Evolutionary conservation across 441 rosid species (phyloP), one percentile per base, ranked within the genome.

Genomic region (Croton setiger): DNA sequence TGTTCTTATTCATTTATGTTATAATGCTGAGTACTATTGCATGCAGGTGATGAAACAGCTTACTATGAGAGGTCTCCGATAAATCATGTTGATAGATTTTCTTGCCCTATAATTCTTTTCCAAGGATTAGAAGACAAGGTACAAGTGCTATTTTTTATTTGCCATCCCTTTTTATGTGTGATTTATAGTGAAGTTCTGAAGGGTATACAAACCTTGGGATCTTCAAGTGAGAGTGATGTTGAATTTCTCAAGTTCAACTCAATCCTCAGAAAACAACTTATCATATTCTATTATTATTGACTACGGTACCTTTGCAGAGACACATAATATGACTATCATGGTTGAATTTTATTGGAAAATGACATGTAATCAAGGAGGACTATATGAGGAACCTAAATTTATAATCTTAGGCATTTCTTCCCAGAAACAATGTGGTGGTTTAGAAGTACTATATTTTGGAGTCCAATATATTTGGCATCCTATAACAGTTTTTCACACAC

Each of bases 61-160:
- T 87, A 71, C 79, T 83, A 72, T 44, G 90, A 92, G 75, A 87
- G 95, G 69, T 86, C 98, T 20, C 97, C 97, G 27, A 85, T 92
- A 74, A 90, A 92, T 81, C 88, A 71, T 62, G 96, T 89, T 1
- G 87, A 90, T 64, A 82, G 74, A 72, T 89, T 90, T 81, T 90
- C 95, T 68, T 89, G 99, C 81, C 99, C 97, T 74, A 84, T 86
- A 72, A 92, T 95, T 84, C 82, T 90, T 52, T 90, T 95, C 79
- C 97, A 92, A 78, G 98, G 99, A 66, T 74, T 90, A 55, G 97
- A 95, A 72, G 99, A 95, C 79, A 90, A 87, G 99, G 97, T 88
- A 80, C 31, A 64, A 23, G 56, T 17, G 3, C 48, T 35, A 7
- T 47, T 21, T 60, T 53, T 49, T 18, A n/a, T 59, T 56, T 21